These are phyloP conservation scores for Globisporangium sylvaticum DNA, from an alignment of 352 stramenopile species.

Conservation along the genomic window DNA sequence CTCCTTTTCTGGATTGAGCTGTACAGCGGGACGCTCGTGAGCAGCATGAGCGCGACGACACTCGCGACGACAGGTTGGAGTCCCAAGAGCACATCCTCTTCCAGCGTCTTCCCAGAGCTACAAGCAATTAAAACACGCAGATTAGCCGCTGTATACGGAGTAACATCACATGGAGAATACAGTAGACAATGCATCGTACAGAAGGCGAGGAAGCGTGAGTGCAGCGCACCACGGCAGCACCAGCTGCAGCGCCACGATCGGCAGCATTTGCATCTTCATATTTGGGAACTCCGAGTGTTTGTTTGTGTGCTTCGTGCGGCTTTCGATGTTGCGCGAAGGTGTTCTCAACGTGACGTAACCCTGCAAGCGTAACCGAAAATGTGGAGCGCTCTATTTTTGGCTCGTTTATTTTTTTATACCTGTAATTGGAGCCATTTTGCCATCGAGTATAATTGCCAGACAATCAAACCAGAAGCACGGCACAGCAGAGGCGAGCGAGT, in stretches of 20 bases:
- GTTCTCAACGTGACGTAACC: not conserved
- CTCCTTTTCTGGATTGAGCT: not conserved
- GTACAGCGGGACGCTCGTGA: constrained; percentile 28
- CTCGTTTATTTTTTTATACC: not conserved
- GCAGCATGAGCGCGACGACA: constrained; percentile 27
- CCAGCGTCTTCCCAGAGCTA: constrained; percentile 33
- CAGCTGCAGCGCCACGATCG: constrained; percentile 18
- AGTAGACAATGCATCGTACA: constrained; percentile 16
- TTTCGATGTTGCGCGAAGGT: not conserved
- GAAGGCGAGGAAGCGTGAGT: constrained; percentile 22
- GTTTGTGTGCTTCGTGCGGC: not conserved
- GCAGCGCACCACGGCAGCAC: constrained; percentile 22
- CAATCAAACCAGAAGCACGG: not conserved
- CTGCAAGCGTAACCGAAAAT: not conserved
- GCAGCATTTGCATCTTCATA: not conserved
- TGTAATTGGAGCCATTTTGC: not conserved
- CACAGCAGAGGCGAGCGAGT: not conserved
- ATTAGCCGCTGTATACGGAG: not conserved
- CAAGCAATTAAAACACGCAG: not conserved
- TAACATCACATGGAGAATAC: not conserved
- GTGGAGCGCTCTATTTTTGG: not conserved
- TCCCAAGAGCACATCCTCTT: constrained; percentile 41
- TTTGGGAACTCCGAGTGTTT: not conserved
- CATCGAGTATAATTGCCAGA: not conserved
- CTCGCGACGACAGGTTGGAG: constrained; percentile 36